Base-by-base conservation (phyloP, 2,329 filamentous ascomycete species). In the Capronia americana region DNA sequence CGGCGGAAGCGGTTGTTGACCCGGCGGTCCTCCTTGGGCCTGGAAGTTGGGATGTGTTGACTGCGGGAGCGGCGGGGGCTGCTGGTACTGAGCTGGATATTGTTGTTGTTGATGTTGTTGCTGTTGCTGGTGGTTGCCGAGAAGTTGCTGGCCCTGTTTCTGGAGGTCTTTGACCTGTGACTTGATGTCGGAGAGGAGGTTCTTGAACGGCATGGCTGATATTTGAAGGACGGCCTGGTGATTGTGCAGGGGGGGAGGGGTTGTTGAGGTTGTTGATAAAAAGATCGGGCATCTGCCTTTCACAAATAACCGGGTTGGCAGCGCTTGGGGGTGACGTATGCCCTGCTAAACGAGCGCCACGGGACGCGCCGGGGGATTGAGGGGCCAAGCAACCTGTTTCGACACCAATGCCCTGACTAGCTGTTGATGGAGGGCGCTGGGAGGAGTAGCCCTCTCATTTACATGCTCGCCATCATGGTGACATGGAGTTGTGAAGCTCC, bases 141-240 rank as follows among this genome's bases (percentile, higher is more conserved):
- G 24, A 3, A 65, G 32, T 56, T 56, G 65, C 48, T 70, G 68
- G 24, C 68, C 68, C 61, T 68, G 65, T 24, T 65, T 50, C 24
- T 70, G 65, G 6, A 70, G 65, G 46, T 68, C 68, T 44, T 70
- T 70, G 38, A 68, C 34, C 30, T 66, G 63, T 17, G 61, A 51
- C 30, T 70, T 70, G 20, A 70, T n/a, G 11, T 65, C 51, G 8
- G 61, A 56, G 46, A 70, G 63, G 44, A 58, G 28, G 41, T 58
- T 44, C 66, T 69, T 69, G 63, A 70, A 68, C 8, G 68, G 68
- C 68, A 70, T 70, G 51, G 3, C 58, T 53, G 28, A 24, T n/a
- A 4, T 11, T 30, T 38, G 28, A 20, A 12, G 14, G 23, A 24
- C 26, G 48, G 14, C 48, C 20, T 4, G 23, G 32, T 8, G 32